Base-by-base conservation (phyloP, 1,139 yeast species). In the Meyerozyma athensensis region DNA sequence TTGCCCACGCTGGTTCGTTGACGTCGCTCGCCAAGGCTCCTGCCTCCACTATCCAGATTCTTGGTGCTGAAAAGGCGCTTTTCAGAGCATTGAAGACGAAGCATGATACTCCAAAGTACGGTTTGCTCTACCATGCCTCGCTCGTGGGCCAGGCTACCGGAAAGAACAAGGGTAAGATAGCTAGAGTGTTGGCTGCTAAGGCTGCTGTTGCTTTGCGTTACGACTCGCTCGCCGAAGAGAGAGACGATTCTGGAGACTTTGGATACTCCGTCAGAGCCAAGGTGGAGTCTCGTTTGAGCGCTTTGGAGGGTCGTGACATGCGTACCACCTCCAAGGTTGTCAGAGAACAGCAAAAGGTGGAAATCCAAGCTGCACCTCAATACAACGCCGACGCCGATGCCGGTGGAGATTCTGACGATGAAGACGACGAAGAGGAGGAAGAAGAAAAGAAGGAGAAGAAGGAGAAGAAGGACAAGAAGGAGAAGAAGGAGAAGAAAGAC, bases 51-150 rank as follows among this genome's bases (percentile, higher is more conserved):
- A 87, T 94, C 46, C 99, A 94, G 75, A 92, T 94, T 56, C 78
- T 94, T 61, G 99, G 99, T 69, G 98, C 99, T 50, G 99, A 94
- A 72, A 94, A 94, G 78, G 98, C 98, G 36, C 76, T 94, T 49
- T 94, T 94, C 77, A 83, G 97, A 72, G 98, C 98, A 45, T 79
- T 92, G 61, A 92, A 92, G 74, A 94, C 99, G 44, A 92, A 92
- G 72, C 96, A 90, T 59, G 95, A 92, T 65, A 94, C 99, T 49
- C 99, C 99, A 59, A 92, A 94, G 69, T 92, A 92, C 62, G 98
- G 99, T 69, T 77, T 92, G 58, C 77, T 92, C 51, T 92, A 92
- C 75, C 98, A 94, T 62, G 95, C 98, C 37, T 89, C 97, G 32
- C 77, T 92, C 55, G 94, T 94, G 56, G 98, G 98, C 53, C 95